These are phyloP conservation scores for Pyrenochaeta sp. DNA, from an alignment of 2,329 filamentous ascomycete genomes.

Conservation along the genomic window DNA sequence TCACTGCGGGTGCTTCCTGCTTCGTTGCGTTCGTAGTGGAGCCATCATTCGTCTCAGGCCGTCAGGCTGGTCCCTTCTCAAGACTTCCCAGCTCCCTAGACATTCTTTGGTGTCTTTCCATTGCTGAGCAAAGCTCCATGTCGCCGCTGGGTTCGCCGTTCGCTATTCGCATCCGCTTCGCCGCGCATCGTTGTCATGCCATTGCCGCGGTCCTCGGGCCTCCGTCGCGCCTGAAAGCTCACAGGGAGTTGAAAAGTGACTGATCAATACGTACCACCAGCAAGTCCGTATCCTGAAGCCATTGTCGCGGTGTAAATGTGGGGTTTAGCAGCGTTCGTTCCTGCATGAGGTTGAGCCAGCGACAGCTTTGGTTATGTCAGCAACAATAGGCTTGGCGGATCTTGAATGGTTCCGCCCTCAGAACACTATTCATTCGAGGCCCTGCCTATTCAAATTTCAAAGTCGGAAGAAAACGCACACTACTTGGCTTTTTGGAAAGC, in stretches of 20 bases:
- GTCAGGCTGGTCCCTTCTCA: background rate
- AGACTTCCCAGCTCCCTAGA: background rate
- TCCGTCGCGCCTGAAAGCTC: conserved; percentile 15
- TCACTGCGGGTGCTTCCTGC: too few relatives aligned
- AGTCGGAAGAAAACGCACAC: too few relatives aligned
- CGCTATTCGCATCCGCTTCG: conserved; percentile 9
- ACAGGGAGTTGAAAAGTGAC: background rate
- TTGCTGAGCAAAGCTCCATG: background rate
- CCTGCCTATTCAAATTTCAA: too few relatives aligned
- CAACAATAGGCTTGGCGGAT: conserved; percentile 1
- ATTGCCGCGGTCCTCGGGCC: conserved; percentile 23
- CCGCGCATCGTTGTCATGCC: conserved; percentile 21
- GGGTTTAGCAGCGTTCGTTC: conserved; percentile 20
- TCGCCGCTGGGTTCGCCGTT: background rate
- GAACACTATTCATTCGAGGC: too few relatives aligned
- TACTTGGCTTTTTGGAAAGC: too few relatives aligned
- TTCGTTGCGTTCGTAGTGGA: too few relatives aligned
- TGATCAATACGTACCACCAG: conserved; percentile 69
- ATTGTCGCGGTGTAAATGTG: conserved; percentile 60
- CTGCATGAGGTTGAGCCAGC: conserved; percentile 16
- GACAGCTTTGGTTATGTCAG: conserved; percentile 9
- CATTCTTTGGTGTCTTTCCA: background rate
- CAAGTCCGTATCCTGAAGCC: conserved; percentile 84
- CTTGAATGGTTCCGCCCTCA: too few relatives aligned
- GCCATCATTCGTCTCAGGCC: too few relatives aligned